phyloP scores from a whole-genome alignment of 768 basidiomycete genomes.

The Rhizopogon salebrosus region DNA sequence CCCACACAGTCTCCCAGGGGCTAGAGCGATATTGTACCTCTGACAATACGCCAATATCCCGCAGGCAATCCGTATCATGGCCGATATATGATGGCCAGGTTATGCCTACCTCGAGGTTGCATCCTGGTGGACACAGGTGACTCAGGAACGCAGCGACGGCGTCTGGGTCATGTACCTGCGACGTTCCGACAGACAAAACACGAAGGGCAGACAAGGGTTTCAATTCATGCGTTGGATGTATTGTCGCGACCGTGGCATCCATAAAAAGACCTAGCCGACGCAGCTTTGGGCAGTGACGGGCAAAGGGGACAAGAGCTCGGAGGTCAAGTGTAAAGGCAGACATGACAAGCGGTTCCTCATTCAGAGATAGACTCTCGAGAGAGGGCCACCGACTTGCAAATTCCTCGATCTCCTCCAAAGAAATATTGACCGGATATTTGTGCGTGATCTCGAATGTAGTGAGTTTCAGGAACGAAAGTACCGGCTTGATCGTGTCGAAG shows the following conservation, averaged over 20 bases:
- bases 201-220: constrained; percentile 15
- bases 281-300: constrained; percentile 33
- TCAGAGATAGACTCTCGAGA: constrained; percentile 39
- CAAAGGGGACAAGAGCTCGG: constrained; percentile 36
- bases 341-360: constrained; percentile 39
- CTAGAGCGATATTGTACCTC: constrained; percentile 18
- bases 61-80: constrained; percentile 9
- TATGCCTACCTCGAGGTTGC: constrained; percentile 39
- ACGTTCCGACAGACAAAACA: constrained; percentile 45
- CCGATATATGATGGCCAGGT: constrained; percentile 35
- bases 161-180: constrained; percentile 36
- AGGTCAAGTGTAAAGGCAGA: constrained; percentile 27
- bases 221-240: constrained; percentile 9
- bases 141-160: constrained; percentile 49
- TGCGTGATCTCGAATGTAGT: constrained; percentile 28
- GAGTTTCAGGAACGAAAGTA: constrained; percentile 28
- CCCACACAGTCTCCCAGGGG: constrained; percentile 40
- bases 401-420: constrained; percentile 37
- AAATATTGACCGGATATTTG: constrained; percentile 28
- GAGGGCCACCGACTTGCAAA: constrained; percentile 43
- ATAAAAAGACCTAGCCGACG: constrained; percentile 33
- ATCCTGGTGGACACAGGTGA: constrained; percentile 41
- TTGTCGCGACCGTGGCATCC: constrained; percentile 23
- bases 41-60: not conserved
- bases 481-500: constrained; percentile 30